Evolutionary conservation across 2,329 filamentous ascomycete genomes (phyloP).

Genomic region (Ophiobolus disseminans): DNA sequence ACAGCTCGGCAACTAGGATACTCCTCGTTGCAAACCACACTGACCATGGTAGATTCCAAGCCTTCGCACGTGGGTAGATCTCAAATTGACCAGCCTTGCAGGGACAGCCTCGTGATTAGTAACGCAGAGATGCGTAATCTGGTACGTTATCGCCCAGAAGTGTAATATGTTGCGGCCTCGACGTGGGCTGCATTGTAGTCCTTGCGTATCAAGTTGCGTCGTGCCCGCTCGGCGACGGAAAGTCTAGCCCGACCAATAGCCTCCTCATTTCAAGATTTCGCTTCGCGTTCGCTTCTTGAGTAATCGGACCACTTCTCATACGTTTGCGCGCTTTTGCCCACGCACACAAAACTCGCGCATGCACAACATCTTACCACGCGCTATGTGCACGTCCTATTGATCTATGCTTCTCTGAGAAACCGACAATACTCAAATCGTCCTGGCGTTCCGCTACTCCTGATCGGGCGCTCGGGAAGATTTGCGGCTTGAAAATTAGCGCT

Average conservation of each 20-base stretch:
- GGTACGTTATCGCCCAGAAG: neutral
- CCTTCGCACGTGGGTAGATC: conserved; percentile 5
- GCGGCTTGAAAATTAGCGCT: no score
- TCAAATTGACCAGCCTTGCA: neutral
- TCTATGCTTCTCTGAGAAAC: neutral
- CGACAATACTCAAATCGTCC: neutral
- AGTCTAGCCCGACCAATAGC: no score
- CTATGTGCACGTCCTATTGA: neutral
- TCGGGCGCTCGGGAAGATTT: no score
- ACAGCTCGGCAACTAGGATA: conserved; percentile 13
- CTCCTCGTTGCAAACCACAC: conserved; percentile 3
- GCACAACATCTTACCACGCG: neutral
- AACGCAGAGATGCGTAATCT: no score
- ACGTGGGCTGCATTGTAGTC: neutral
- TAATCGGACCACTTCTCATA: conserved; percentile 2
- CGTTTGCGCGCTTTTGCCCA: neutral
- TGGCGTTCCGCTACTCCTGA: neutral
- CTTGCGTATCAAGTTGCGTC: no score
- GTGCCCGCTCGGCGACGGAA: no score
- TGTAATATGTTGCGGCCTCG: neutral
- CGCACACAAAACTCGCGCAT: neutral
- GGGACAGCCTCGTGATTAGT: neutral
- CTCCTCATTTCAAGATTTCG: neutral
- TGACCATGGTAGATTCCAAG: neutral
- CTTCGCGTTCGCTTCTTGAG: neutral